Evolutionary conservation across 2,329 filamentous ascomycete species (phyloP), one percentile per base, ranked within the genome.

Genomic region (Pseudogymnoascus sp.): DNA sequence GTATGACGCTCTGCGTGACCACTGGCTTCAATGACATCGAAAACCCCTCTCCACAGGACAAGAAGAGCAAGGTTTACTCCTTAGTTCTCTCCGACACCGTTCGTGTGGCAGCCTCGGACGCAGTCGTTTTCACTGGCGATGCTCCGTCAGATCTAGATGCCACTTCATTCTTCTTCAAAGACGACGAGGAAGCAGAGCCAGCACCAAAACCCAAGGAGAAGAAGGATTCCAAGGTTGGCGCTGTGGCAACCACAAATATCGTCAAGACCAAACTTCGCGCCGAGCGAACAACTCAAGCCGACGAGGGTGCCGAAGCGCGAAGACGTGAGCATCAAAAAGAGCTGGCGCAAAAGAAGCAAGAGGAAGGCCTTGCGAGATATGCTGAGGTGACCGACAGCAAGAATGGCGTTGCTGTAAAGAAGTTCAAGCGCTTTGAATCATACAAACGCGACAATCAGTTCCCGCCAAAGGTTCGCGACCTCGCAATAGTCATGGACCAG

Each of bases 361-460:
- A 88, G 70, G 90, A 96, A 71, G 95, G 95, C 62, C 77, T 96
- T 23, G 89, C 87, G 16, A 85, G 92, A 67, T 99, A 96, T 74
- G 86, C 91, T 45, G 92, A 96, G 72, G 90, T 90, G 0, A 93
- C 90, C 0, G 89, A 87, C 65, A 91, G 89, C 65, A 83, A 93
- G 68, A 95, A 96, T 72, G 95, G 93, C 36, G 87, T 88, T n/a
- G 89, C 95, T 69, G 89, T 96, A 75, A 98, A 98, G 82, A 96
- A 93, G 78, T 98, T 99, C 82, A 98, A 98, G 80, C 90, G 92
- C 64, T 99, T 98, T 73, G 95, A 99, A 77, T 99, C 95, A 0
- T 99, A 99, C 80, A 99, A 98, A 81, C 87, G 93, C 66, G 95
- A 98, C 75, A 96, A 96, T 71, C 93, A 98, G 76, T 86, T 99